Base-by-base conservation (phyloP, 2,329 filamentous ascomycete genomes). In the Fusarium odoratissimum region DNA sequence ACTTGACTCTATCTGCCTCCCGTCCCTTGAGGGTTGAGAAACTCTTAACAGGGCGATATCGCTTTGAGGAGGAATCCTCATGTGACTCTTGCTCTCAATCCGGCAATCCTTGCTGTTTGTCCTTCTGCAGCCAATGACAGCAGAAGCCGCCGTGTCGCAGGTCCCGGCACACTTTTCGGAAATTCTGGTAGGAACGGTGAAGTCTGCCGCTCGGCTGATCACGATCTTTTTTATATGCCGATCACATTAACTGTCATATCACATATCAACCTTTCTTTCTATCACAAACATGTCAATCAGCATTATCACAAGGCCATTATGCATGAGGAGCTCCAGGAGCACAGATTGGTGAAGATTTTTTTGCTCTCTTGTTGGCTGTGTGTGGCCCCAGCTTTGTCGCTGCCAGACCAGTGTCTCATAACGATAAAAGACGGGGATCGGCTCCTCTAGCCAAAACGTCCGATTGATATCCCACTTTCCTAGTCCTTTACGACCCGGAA, bases 401-500 rank as follows among this genome's bases (percentile, higher is more conserved):
- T 66, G 64, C 75, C 73, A 75, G 75, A 69, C 75, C 75, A 77
- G 64, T 76, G 75, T 77, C 75, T 75, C 71, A 68, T 62, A 38
- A 69, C 30, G 51, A 63, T 57, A 60, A 69, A 49, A 67, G 61
- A 64, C 51, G 65, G 55, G 59, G 70, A 60, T 61, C 25, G 37
- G 37, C 56, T 57, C 48, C 52, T 52, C 42, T 38, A 56, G 57
- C 44, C 67, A 73, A 75, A 65, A 55, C 71, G 37, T 62, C 57
- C 61, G 44, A 67, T 49, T 44, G 49, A 54, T 46, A 59, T 48
- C 41, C 42, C 52, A 56, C 55, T 63, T 54, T 45, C 19, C 60
- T 64, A 58, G 63, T 48, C 52, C 28, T 54, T n/a, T 35, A 23
- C 16, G 31, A 37, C 57, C 54, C 21, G 38, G 51, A 60, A 38